Conservation (phyloP, 2,329 filamentous ascomycete species). For the Arachnomyces sp. region DNA sequence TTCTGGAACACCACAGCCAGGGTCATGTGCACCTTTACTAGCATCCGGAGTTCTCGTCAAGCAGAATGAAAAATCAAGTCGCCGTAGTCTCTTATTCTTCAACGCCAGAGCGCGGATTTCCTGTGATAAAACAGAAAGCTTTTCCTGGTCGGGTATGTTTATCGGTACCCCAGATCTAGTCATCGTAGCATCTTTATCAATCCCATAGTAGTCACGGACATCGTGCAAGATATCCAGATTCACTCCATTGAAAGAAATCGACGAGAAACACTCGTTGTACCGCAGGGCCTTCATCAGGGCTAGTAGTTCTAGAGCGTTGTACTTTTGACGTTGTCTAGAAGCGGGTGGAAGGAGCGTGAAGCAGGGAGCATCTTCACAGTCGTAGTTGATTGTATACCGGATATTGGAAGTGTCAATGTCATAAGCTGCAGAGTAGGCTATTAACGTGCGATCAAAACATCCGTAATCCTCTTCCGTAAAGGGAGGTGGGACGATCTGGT, state of each 20-base stretch:
- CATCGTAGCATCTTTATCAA: conserved; percentile 53
- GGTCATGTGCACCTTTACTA: conserved; percentile 44
- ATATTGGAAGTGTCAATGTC: conserved; percentile 60
- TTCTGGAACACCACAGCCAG: conserved; percentile 61
- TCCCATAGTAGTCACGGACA: conserved; percentile 50
- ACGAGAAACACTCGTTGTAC: conserved; percentile 61
- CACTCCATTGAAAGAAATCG: conserved; percentile 59
- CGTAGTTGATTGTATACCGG: conserved; percentile 52
- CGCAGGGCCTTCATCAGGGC: conserved; percentile 61
- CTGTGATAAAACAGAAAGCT: conserved; percentile 55
- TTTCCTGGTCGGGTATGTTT: conserved; percentile 44
- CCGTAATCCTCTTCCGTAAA: conserved; percentile 50
- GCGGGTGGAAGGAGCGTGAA: conserved; percentile 56
- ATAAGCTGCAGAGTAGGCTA: conserved; percentile 62
- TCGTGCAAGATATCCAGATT: conserved; percentile 58
- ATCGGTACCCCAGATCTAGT: conserved; percentile 52
- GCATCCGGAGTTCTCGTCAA: conserved; percentile 49
- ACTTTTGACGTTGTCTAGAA: conserved; percentile 41
- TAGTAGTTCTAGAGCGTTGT: conserved; percentile 55
- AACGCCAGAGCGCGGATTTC: conserved; percentile 60
- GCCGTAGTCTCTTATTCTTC: conserved; percentile 54
- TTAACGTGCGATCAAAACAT: conserved; percentile 58
- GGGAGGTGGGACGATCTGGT: conserved; percentile 40
- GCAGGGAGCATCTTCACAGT: conserved; percentile 58
- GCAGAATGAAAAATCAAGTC: conserved; percentile 57